These are phyloP conservation scores for Xylaria sp. DNA, from an alignment of 2,329 filamentous ascomycete genomes.

Conservation along the genomic window DNA sequence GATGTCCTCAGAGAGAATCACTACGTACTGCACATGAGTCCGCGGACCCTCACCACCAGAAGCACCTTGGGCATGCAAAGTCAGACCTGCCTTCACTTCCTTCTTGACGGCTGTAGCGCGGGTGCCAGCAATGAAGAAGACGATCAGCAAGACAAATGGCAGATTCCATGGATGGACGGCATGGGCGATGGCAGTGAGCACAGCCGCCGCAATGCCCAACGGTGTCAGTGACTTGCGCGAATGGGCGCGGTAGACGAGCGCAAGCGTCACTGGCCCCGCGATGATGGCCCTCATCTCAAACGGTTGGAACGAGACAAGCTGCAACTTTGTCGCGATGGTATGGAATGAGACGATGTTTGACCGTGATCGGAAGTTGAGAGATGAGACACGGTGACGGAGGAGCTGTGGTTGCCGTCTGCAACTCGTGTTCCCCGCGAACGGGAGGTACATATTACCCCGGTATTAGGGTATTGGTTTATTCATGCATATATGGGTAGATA, in stretches of 20 bases:
- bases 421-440: too few species aligned
- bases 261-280: conserved; percentile 52
- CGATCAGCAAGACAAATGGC: conserved; percentile 76
- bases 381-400: neutral
- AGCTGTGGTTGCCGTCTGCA: too few species aligned
- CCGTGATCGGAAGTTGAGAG: neutral
- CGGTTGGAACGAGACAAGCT: neutral
- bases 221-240: conserved; percentile 74
- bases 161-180: conserved; percentile 89
- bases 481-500: too few species aligned
- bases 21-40: conserved; percentile 62
- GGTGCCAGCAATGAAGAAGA: conserved; percentile 85
- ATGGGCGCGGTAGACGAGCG: conserved; percentile 62
- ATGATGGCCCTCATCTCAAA: conserved; percentile 52
- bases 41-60: conserved; percentile 75
- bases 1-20: neutral
- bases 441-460: too few species aligned
- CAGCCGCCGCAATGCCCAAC: conserved; percentile 65
- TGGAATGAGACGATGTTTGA: neutral
- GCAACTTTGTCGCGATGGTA: neutral
- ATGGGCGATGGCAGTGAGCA: conserved; percentile 70
- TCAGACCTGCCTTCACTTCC: conserved; percentile 74
- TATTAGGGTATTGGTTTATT: too few species aligned
- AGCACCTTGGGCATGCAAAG: conserved; percentile 67
- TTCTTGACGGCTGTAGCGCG: conserved; percentile 86